Base-by-base conservation (phyloP, 2,329 filamentous ascomycete genomes). In the Monosporascus sp. region DNA sequence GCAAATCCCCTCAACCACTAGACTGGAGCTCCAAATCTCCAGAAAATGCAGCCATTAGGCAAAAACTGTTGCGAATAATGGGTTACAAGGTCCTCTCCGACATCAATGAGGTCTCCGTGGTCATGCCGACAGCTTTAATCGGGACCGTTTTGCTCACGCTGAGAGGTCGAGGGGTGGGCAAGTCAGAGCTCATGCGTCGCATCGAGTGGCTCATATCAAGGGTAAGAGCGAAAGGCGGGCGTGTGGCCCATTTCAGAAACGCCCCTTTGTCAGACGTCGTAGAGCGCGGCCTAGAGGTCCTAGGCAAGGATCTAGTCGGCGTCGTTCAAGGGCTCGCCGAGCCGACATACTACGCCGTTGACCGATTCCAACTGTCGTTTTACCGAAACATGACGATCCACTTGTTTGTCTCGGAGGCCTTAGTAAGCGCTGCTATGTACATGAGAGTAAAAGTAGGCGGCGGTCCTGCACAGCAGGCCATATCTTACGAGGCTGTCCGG, bases 341-440 rank as follows among this genome's bases (percentile, higher is more conserved):
- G 68, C 89, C 90, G 19, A 97, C 94, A 0, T 97, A 90, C 71
- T 96, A 90, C 64, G 94, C 94, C 5, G 91, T 97, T 40, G 94
- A 99, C 69, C 83, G 91, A 51, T 99, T 99, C 75, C 94, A 99
- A 68, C 81, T 99, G 9, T 96, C 91, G 0, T 99, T 99, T 71
- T 99, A 99, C 73, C 87, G 94, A 50, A 99, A 99, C 71, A 97
- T 97, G 94, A 97, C 93, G 0, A 99, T 99, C 57, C 94, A 99
- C 68, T 81, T 99, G 5, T 99, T 99, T 70, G 94, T 99, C 53
- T 88, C 91, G 2, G 92, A 97, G 68, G 89, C 93, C 0, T 78
- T 99, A 5, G 90, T 97, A 22, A 94, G 90, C 56, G 90, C 87
- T 5, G 89, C 89, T 27, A 86, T 99, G 78, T 99, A 99, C 70